A percentile compares a stretch with the other conserved stretches of the same genome.
Conservation (phyloP, 2,329 filamentous ascomycete species). For the Decorospora gaudefroyi region DNA sequence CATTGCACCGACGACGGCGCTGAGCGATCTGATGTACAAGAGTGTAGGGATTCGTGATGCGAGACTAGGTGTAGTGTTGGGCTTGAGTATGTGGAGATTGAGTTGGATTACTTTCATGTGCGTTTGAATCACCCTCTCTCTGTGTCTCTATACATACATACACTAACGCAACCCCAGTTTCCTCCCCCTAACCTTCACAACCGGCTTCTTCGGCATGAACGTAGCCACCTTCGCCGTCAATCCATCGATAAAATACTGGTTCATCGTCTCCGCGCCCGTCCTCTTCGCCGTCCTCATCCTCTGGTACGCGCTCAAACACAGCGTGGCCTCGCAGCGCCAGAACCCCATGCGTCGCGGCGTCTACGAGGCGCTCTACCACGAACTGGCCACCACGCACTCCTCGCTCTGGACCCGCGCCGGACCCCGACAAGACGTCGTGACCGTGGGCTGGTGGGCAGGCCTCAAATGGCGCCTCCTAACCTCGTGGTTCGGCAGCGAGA, state of each 20-base stretch:
- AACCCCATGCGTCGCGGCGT: constrained; percentile 55
- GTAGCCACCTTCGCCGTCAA: constrained; percentile 50
- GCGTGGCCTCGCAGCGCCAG: constrained; percentile 49
- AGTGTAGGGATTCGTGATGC: constrained; percentile 59
- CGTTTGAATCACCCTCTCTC: background rate
- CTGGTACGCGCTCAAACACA: constrained; percentile 57
- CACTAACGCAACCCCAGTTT: constrained; percentile 45
- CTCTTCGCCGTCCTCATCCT: constrained; percentile 53
- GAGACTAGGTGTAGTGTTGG: constrained; percentile 55
- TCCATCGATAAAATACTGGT: constrained; percentile 45
- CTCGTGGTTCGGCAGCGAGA: constrained; percentile 53
- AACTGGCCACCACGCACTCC: constrained; percentile 54
- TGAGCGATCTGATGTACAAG: constrained; percentile 59
- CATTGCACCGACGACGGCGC: constrained; percentile 55
- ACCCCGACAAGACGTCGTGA: constrained; percentile 50
- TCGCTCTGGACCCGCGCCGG: constrained; percentile 56
- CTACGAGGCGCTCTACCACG: constrained; percentile 57
- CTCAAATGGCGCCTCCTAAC: constrained; percentile 57
- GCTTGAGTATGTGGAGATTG: constrained; percentile 59
- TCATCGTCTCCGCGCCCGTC: constrained; percentile 53
- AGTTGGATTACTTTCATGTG: constrained; percentile 73
- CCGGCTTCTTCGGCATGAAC: constrained; percentile 59
- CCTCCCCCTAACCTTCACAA: constrained; percentile 61
- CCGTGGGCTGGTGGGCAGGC: constrained; percentile 45
- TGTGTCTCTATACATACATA: background rate